phyloP scores from a whole-genome alignment of 2,329 filamentous ascomycete genomes.

The Bisporella sp. region DNA sequence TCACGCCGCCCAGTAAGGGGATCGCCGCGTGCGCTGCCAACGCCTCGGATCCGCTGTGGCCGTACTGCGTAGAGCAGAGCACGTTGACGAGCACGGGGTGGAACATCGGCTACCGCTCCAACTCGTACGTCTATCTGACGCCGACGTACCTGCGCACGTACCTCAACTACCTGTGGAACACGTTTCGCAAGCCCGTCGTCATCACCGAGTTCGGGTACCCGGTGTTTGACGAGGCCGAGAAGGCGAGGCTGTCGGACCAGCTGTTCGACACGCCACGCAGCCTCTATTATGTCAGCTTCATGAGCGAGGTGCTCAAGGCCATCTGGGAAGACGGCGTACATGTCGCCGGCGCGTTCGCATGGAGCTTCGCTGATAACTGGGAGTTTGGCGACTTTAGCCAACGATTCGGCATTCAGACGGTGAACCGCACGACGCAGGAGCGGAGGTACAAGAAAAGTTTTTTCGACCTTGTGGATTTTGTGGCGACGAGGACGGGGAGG shows the following conservation, averaged over 20 bases:
- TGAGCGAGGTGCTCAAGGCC: constrained; percentile 37
- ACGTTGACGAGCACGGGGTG: constrained; percentile 42
- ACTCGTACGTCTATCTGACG: constrained; percentile 51
- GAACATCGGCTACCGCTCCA: constrained; percentile 50
- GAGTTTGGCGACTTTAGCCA: constrained; percentile 25
- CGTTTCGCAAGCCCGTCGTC: constrained; percentile 40
- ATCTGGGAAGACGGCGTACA: constrained; percentile 40
- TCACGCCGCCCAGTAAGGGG: constrained; percentile 37
- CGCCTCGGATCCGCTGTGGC: constrained; percentile 36
- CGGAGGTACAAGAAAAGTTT: constrained; percentile 40
- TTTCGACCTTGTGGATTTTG: constrained; percentile 41
- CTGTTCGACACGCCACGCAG: constrained; percentile 37
- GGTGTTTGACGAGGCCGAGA: constrained; percentile 38
- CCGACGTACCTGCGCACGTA: constrained; percentile 50
- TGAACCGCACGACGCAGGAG: constrained; percentile 37
- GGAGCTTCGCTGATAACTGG: constrained; percentile 33
- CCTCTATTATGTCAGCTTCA: constrained; percentile 37
- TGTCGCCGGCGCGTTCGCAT: constrained; percentile 37
- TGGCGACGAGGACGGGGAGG: constrained; percentile 18
- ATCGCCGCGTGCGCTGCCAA: constrained; percentile 42
- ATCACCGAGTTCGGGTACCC: constrained; percentile 51
- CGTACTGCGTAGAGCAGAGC: constrained; percentile 45
- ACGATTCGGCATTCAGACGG: constrained; percentile 41
- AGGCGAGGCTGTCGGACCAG: constrained; percentile 35
- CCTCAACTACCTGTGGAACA: constrained; percentile 52